Base-by-base conservation (phyloP, 192 early-diverging fungal genomes). In the Allomyces macrogynus region DNA sequence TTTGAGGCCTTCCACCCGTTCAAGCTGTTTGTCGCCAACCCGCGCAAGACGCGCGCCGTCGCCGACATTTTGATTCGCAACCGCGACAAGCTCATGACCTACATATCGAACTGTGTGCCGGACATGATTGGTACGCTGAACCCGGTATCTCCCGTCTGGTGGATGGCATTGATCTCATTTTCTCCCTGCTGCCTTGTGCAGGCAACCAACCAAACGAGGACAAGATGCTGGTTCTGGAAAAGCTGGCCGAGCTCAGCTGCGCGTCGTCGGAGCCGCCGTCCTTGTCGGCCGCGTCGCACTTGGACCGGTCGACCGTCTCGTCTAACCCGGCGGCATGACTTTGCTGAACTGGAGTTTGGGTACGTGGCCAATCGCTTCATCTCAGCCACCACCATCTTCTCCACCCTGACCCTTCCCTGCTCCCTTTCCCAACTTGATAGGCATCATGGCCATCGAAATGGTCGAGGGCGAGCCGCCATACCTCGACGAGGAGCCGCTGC, bases 1-100 rank as follows among this genome's bases (percentile, higher is more conserved):
- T 97, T 95, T 76, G 96, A 99, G 74, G 96, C 96, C 0, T 99
- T 99, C 82, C 96, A 99, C 77, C 92, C 97, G 26, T 99, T 97
- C 80, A 99, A 99, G 89, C 89, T 96, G 43, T 99, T 99, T 80
- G 93, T 97, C 3, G 95, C 95, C 62, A 97, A 96, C 67, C 95
- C 95, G 24, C 88, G 88, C 69, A 99, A 99, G 79, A 86, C 89
- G 62, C 88, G 86, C 67, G 84, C 89, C 24, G 92, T 98, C 54
- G 71, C 85, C 57, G 92, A 92, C 67, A 98, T 98, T 68, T 77
- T 98, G 69, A 69, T 80, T 62, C 92, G 89, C 69, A 98, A 98
- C 72, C 86, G 83, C 70, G 92, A 95, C 25, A 90, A 85, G 71
- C 76, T 99, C 26, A 82, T 96, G 43, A 72, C 80, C 14, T 99